phyloP scores from a whole-genome alignment of 768 basidiomycete species.

The Boletus speciosus region DNA sequence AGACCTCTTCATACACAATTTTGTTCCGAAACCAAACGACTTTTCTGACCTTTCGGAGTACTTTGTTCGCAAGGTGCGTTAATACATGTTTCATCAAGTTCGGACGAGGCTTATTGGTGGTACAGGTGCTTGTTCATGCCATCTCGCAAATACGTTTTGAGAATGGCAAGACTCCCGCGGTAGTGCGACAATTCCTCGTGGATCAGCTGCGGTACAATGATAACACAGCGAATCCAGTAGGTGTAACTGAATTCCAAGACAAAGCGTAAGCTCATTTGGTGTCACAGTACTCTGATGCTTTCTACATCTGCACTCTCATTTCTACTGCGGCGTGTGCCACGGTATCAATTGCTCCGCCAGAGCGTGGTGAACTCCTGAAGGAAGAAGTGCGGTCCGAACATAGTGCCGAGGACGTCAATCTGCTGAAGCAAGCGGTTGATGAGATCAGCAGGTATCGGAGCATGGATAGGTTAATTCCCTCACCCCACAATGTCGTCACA shows the following conservation, averaged over 20 bases:
- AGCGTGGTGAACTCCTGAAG: slow-evolving; percentile 73
- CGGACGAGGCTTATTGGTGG: slow-evolving; percentile 4
- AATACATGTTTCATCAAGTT: background rate
- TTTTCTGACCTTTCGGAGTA: slow-evolving; percentile 91
- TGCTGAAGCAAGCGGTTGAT: slow-evolving; percentile 69
- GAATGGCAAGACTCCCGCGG: slow-evolving; percentile 79
- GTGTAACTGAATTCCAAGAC: slow-evolving; percentile 26
- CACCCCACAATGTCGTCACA: slow-evolving; percentile 90
- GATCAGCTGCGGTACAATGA: slow-evolving; percentile 95
- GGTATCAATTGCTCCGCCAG: slow-evolving; percentile 72
- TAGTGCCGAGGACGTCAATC: slow-evolving; percentile 61
- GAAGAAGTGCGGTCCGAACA: slow-evolving; percentile 65
- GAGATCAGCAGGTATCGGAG: slow-evolving; percentile 91
- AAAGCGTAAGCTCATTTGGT: slow-evolving; percentile 1
- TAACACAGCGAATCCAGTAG: slow-evolving; percentile 84
- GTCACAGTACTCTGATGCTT: slow-evolving; percentile 80
- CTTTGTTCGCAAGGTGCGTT: slow-evolving; percentile 83
- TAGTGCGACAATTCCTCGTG: slow-evolving; percentile 84
- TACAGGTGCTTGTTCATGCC: slow-evolving; percentile 72
- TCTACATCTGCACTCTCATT: slow-evolving; percentile 85
- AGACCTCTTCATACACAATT: slow-evolving; percentile 81
- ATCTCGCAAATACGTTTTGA: slow-evolving; percentile 85
- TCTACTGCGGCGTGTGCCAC: slow-evolving; percentile 77
- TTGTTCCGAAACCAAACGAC: slow-evolving; percentile 93
- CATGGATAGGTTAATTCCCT: slow-evolving; percentile 94